Conservation (phyloP, 352 stramenopile species). For the Phytophthora meadii region DNA sequence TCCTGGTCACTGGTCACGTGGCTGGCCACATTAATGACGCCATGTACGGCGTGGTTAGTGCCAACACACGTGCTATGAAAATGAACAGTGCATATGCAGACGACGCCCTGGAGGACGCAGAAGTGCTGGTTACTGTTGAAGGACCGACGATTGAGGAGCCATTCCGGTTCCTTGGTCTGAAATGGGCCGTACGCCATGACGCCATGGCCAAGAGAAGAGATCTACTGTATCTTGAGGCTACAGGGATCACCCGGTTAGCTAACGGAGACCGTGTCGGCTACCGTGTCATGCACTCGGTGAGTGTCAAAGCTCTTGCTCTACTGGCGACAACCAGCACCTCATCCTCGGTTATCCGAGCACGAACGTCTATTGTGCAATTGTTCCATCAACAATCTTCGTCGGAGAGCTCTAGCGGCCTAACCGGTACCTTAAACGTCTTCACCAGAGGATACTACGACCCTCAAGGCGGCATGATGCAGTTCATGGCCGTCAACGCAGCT, state of each 20-base stretch:
- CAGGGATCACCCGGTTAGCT: constrained; percentile 38
- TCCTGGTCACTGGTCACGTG: constrained; percentile 55
- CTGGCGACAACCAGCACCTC: constrained; percentile 36
- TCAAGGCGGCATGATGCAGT: constrained; percentile 56
- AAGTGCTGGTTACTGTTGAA: constrained; percentile 52
- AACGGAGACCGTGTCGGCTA: constrained; percentile 61
- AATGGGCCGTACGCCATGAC: constrained; percentile 55
- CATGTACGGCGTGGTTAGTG: constrained; percentile 62
- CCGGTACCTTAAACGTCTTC: constrained; percentile 55
- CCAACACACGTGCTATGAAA: constrained; percentile 65
- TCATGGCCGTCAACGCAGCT: constrained; percentile 48
- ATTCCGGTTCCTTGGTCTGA: constrained; percentile 67
- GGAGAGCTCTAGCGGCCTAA: constrained; percentile 11
- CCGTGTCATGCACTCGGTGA: constrained; percentile 70
- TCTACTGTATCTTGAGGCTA: constrained; percentile 65
- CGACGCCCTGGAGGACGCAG: constrained; percentile 49
- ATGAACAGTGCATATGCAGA: constrained; percentile 57
- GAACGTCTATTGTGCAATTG: constrained; percentile 52
- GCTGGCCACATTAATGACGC: constrained; percentile 65
- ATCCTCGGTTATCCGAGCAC: constrained; percentile 52
- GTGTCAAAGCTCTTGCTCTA: constrained; percentile 56
- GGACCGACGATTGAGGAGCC: constrained; percentile 45
- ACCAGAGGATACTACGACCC: constrained; percentile 66
- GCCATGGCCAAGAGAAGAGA: constrained; percentile 52
- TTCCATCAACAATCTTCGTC: constrained; percentile 47